Evolutionary conservation across 441 rosid genomes (phyloP).

Genomic region (Adansonia rubrostipa): DNA sequence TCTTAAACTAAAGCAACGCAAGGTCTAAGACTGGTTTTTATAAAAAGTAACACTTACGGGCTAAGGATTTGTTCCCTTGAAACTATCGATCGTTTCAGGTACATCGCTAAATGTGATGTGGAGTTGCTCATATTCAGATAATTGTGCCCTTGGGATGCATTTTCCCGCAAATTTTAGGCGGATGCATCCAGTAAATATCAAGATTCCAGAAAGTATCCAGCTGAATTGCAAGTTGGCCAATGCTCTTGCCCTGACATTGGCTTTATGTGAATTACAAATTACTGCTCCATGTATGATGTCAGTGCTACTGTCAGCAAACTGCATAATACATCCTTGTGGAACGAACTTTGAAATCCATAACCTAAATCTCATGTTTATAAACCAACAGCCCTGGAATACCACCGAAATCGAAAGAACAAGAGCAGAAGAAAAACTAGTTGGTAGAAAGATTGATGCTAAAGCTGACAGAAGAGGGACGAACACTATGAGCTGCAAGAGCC

Average conservation of each 20-base stretch:
- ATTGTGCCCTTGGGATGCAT: constrained; percentile 32
- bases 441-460: constrained; percentile 51
- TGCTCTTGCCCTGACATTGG: constrained; percentile 68
- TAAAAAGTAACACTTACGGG: too few species aligned
- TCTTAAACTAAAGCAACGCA: too few species aligned
- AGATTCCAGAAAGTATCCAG: constrained; percentile 69
- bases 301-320: constrained; percentile 33
- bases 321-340: constrained; percentile 64
- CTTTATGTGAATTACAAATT: constrained; percentile 45
- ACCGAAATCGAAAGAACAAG: constrained; percentile 66
- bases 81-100: constrained; percentile 37
- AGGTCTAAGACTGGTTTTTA: too few species aligned
- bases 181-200: constrained; percentile 57
- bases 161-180: constrained; percentile 59
- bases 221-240: constrained; percentile 89
- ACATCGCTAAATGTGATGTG: constrained; percentile 46
- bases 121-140: constrained; percentile 67
- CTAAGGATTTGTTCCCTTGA: constrained; percentile 36
- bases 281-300: constrained; percentile 8
- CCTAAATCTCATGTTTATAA: constrained; percentile 78
- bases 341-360: constrained; percentile 72
- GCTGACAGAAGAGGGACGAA: constrained; percentile 57
- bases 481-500: constrained; percentile 80
- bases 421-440: constrained; percentile 56
- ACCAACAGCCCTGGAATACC: constrained; percentile 84